Percentiles rank a stretch among this genome's conserved stretches.
phyloP scores from a whole-genome alignment of 306 rosid genomes.

The Hippophae gyantsensis region DNA sequence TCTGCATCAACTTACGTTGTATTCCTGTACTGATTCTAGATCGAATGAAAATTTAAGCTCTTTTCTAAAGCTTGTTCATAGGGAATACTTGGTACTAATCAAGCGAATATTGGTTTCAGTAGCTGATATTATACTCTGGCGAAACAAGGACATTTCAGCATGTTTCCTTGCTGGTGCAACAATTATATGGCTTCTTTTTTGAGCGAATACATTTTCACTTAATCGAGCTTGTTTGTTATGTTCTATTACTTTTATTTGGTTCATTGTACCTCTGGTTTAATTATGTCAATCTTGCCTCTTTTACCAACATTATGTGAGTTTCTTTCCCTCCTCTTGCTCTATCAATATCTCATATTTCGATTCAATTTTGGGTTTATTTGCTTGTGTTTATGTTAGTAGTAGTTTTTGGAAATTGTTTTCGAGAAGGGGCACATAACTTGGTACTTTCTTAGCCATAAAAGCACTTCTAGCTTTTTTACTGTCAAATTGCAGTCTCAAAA shows the following conservation, averaged over 20 bases:
- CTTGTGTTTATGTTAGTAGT: too few species aligned
- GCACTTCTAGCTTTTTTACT: too few species aligned
- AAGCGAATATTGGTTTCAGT: conserved; percentile 17
- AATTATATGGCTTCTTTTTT: conserved; percentile 32
- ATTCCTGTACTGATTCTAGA: too few species aligned
- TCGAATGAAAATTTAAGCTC: not conserved
- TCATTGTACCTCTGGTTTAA: conserved; percentile 37
- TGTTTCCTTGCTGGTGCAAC: conserved; percentile 33
- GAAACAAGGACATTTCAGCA: conserved; percentile 33
- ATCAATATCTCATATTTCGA: too few species aligned
- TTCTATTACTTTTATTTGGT: conserved; percentile 24
- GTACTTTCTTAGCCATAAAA: too few species aligned
- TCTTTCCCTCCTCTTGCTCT: not conserved
- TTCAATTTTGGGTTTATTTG: too few species aligned
- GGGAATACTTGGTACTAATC: not conserved
- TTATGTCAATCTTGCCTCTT: conserved; percentile 20
- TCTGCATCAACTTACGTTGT: too few species aligned
- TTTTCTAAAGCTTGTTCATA: not conserved
- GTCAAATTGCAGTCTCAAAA: too few species aligned
- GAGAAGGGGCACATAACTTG: too few species aligned
- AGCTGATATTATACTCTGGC: conserved; percentile 61
- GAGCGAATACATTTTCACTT: conserved; percentile 44
- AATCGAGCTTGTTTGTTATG: conserved; percentile 39
- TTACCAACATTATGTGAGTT: conserved; percentile 15
- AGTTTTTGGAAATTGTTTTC: too few species aligned